Evolutionary conservation across 139 green algal species (phyloP), one percentile per base, ranked within the genome.

Genomic region (Nannochloris sp.): DNA sequence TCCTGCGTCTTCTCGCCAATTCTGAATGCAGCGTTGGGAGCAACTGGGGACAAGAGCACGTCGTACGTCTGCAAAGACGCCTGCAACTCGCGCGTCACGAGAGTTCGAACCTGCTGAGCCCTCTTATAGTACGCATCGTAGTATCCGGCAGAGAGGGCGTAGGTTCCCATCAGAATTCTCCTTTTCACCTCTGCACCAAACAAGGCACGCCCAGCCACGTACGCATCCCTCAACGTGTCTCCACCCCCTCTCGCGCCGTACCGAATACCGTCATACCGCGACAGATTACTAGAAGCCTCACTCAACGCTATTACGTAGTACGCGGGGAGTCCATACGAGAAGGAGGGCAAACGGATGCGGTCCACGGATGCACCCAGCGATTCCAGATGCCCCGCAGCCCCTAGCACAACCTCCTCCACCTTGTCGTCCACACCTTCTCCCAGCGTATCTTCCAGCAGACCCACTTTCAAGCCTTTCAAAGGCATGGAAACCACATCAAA

Each of bases 161-260:
- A 98, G 0, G 89, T 97, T 59, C 93, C 93, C 92, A 97, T 98
- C 8, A 98, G 77, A 62, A 98, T 98, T 56, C 93, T 84, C 25
- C 92, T 76, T 70, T 94, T 95, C 43, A 97, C 84, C 72, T 97
- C 91, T 3, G 53, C 59, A 5, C 87, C 87, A 46, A 98, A 76
- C 2, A 6, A 70, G 66, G 2, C 89, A 73, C 4, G 87, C 51
- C 25, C 20, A 4, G 25, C 53, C 5, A 37, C 31, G 60, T 94
- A 96, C 78, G 95, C 84, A 1, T 61, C 59, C 17, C 65, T 20
- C 30, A 87, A 62, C 4, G 17, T 57, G 6, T 8, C 53, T n/a
- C 14, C 60, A 37, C 0, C 14, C 4, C 56, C 63, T 6, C 83
- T 74, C 13, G 65, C 59, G 11, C 87, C 89, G 66, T 93, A 97